Evolutionary conservation across 345 rosid species (phyloP), one percentile per base, ranked within the genome.

Genomic region (Mallotus nudiflorus): DNA sequence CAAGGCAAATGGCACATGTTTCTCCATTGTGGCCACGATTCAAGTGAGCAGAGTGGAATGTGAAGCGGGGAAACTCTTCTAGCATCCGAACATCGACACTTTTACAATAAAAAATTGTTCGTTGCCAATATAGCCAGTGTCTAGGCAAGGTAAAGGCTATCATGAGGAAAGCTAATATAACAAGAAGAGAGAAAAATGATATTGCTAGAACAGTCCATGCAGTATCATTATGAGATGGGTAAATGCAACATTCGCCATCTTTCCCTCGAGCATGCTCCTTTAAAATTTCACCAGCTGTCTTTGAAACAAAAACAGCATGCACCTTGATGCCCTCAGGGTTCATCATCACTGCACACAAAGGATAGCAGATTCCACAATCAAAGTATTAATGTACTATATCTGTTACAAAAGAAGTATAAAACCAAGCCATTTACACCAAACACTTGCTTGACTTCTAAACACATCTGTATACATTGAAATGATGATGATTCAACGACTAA

Each of bases 1-100:
- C 96, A 31, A 89, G 93, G 72, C 93, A 89, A 29, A 89, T 85
- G 0, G 90, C 83, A 79, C 95, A 88, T 24, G 92, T 88, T 69
- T 84, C 95, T 37, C 85, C 82, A 4, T 52, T 25, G 11, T 66
- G 77, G 61, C 65, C 77, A n/a, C 46, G 75, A 77, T 48, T 60
- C 42, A 65, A 79, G 51, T 37, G 40, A 25, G 76, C 72, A 70
- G 83, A 78, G 55, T 62, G 33, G 74, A 87, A 91, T 8, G 81
- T 51, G 42, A 82, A 75, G 76, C 69, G 24, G 14, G 91, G 95
- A 78, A 91, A 85, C 6, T 81, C 63, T 64, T 81, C 84, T 67
- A 88, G 84, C 12, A 82, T 81, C 68, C 71, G 80, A 0, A 62
- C 68, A 77, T 89, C 90, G 6, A 87, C 60, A 35, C 75, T 65